Evolutionary conservation across 2,329 filamentous ascomycete genomes (phyloP).

Genomic region (Grosmannia huntii): DNA sequence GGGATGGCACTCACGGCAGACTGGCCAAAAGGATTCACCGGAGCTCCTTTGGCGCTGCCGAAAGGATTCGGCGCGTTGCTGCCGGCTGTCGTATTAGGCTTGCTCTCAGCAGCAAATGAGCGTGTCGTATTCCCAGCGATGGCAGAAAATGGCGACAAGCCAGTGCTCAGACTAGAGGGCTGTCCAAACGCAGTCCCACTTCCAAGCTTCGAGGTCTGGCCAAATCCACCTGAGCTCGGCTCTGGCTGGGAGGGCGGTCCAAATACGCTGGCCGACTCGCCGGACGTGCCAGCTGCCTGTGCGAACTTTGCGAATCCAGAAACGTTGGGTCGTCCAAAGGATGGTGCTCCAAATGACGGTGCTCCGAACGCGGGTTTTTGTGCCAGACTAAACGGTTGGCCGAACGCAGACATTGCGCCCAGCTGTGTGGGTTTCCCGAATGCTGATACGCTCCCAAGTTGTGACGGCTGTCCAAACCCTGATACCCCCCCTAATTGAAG

Average conservation of each 20-base stretch:
- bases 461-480: conserved; percentile 24
- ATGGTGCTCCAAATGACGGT: conserved; percentile 14
- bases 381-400: conserved; percentile 18
- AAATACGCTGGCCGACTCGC: conserved; percentile 14
- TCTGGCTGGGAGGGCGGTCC: conserved; percentile 3
- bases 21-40: conserved; percentile 23
- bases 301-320: conserved; percentile 17
- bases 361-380: conserved; percentile 11
- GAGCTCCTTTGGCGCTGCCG: conserved; percentile 12
- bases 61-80: conserved; percentile 1
- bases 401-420: conserved; percentile 15
- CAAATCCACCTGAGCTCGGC: conserved; percentile 4
- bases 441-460: conserved; percentile 10
- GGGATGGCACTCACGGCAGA: background rate
- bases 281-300: conserved; percentile 10
- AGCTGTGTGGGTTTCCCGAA: conserved; percentile 26
- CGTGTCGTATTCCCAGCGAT: background rate
- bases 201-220: conserved; percentile 20
- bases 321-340: conserved; percentile 17
- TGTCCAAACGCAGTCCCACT: conserved; percentile 15
- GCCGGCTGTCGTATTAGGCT: background rate
- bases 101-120: background rate
- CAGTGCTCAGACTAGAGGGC: conserved; percentile 18
- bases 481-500: conserved; percentile 11
- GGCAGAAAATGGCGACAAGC: conserved; percentile 16